A percentile compares a stretch with the other conserved stretches of the same genome.
Evolutionary conservation across 768 basidiomycete genomes (phyloP).

Genomic region (Termitomyces bulborhizus): DNA sequence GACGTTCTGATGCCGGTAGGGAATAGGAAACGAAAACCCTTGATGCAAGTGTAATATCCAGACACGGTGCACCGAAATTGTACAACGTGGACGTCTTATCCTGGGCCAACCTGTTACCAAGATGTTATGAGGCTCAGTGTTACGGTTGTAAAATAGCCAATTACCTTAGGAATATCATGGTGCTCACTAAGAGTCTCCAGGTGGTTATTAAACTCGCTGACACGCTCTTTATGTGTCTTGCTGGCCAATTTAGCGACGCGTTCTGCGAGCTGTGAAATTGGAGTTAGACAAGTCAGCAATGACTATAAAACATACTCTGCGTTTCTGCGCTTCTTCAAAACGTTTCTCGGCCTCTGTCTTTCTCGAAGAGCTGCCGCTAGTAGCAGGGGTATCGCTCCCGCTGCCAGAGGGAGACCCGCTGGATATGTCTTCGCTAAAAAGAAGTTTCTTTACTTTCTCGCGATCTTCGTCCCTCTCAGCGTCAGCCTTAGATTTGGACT

Average conservation of each 20-base stretch:
- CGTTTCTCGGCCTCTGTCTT: conserved; percentile 87
- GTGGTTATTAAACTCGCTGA: conserved; percentile 83
- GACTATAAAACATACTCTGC: conserved; percentile 49
- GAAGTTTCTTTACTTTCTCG: conserved; percentile 45
- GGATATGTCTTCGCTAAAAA: conserved; percentile 41
- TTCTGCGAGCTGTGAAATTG: conserved; percentile 50
- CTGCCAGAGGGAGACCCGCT: conserved; percentile 47
- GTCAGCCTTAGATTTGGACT: conserved; percentile 58
- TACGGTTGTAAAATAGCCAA: conserved; percentile 11
- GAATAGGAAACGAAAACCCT: not conserved
- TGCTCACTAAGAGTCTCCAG: conserved; percentile 86
- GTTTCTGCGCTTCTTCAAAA: conserved; percentile 83
- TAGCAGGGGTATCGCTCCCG: conserved; percentile 54
- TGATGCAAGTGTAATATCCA: not conserved
- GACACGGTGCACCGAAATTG: conserved; percentile 3
- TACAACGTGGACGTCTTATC: conserved; percentile 43
- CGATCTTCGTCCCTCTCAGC: conserved; percentile 39
- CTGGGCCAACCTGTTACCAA: conserved; percentile 68
- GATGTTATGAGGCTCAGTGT: conserved; percentile 7
- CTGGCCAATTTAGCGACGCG: conserved; percentile 71
- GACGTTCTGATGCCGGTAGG: conserved; percentile 1
- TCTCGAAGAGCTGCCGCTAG: conserved; percentile 40
- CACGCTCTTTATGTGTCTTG: conserved; percentile 92
- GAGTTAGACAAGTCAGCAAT: conserved; percentile 2
- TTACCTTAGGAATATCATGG: conserved; percentile 90